Evolutionary conservation across 768 basidiomycete species (phyloP).

Genomic region (Mycena chlorophos): DNA sequence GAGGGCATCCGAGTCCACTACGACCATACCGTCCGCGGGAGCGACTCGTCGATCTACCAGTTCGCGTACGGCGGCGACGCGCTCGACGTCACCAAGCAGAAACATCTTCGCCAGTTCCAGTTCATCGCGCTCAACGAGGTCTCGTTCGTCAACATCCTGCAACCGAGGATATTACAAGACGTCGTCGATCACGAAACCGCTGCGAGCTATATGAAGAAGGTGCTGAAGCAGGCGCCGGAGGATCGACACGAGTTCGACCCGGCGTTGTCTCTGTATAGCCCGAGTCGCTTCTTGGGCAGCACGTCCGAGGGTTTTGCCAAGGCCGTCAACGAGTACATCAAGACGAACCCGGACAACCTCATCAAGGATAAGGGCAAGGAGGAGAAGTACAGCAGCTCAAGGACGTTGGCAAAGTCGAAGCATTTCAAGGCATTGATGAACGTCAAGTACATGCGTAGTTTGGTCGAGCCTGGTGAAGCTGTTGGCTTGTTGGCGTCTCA

Average conservation of each 20-base stretch:
- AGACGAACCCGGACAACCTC: conserved; percentile 62
- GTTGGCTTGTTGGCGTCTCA: conserved; percentile 96
- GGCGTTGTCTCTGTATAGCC: conserved; percentile 71
- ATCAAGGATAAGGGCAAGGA: conserved; percentile 40
- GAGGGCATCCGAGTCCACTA: conserved; percentile 97
- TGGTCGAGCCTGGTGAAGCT: conserved; percentile 98
- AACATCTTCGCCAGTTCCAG: conserved; percentile 90
- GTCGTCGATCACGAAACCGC: conserved; percentile 70
- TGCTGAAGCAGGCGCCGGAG: conserved; percentile 64
- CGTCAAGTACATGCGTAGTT: conserved; percentile 87
- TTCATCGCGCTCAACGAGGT: conserved; percentile 87
- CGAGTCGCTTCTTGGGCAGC: conserved; percentile 78
- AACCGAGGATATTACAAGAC: conserved; percentile 57
- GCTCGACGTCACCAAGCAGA: conserved; percentile 95
- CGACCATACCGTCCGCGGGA: conserved; percentile 95
- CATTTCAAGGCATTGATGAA: conserved; percentile 85
- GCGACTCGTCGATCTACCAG: conserved; percentile 90
- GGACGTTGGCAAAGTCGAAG: conserved; percentile 45
- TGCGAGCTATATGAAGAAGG: conserved; percentile 81
- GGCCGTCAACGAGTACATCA: conserved; percentile 76
- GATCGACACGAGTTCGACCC: conserved; percentile 69
- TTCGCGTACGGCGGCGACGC: conserved; percentile 97
- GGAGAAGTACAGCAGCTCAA: conserved; percentile 42
- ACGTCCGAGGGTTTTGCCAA: conserved; percentile 91
- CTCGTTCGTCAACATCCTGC: conserved; percentile 73